Evolutionary conservation across 1,284 basidiomycete genomes (phyloP).

Genomic region (Phellinidium pouzarii): DNA sequence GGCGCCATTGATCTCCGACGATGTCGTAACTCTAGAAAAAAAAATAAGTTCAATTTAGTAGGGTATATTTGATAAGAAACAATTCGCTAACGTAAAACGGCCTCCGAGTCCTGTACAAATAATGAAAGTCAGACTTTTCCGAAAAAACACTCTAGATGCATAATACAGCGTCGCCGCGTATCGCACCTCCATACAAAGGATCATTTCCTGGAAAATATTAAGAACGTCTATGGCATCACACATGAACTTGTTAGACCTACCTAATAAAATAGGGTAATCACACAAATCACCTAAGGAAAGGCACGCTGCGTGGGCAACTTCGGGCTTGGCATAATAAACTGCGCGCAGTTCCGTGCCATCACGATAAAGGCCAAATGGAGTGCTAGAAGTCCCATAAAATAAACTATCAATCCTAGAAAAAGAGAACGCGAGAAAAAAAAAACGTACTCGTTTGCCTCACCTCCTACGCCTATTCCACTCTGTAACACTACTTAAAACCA

Average conservation of each 20-base stretch:
- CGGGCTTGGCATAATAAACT: slow-evolving; percentile 65
- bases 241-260: slow-evolving; percentile 31
- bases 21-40: slow-evolving; percentile 60
- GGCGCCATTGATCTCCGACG: slow-evolving; percentile 71
- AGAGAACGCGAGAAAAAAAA: background rate
- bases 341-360: slow-evolving; percentile 73
- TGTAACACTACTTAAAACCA: too few species aligned
- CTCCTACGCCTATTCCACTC: slow-evolving; percentile 73
- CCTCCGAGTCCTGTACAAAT: slow-evolving; percentile 59
- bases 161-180: background rate
- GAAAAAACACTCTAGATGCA: too few species aligned
- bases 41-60: background rate
- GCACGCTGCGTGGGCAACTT: slow-evolving; percentile 66
- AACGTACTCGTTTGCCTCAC: slow-evolving; percentile 57
- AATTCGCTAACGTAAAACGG: slow-evolving; percentile 62
- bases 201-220: slow-evolving; percentile 54
- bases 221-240: slow-evolving; percentile 8
- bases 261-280: slow-evolving; percentile 74
- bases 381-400: slow-evolving; percentile 36
- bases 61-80: too few species aligned
- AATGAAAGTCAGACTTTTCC: background rate
- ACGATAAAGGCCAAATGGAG: slow-evolving; percentile 73
- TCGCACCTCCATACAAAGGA: slow-evolving; percentile 70
- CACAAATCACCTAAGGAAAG: slow-evolving; percentile 56
- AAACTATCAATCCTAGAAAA: background rate